These are phyloP conservation scores for Boletus rex-veris DNA, from an alignment of 768 basidiomycete species.

Conservation along the genomic window DNA sequence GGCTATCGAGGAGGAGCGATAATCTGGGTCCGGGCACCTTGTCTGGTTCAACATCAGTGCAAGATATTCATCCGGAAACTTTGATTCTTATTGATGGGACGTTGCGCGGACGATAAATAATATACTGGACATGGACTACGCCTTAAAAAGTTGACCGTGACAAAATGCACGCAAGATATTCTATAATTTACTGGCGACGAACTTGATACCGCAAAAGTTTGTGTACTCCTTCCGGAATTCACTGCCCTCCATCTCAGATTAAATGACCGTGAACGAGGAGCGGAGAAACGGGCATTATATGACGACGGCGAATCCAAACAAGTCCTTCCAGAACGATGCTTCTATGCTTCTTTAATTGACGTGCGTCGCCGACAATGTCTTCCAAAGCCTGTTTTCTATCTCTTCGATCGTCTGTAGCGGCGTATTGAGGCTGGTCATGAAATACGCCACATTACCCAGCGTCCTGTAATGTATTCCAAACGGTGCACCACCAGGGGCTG, in stretches of 20 bases:
- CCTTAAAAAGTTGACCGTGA: too few relatives aligned
- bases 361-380: constrained; percentile 19
- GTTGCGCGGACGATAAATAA: too few relatives aligned
- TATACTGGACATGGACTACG: too few relatives aligned
- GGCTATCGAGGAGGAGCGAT: neutral
- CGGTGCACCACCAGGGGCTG: constrained; percentile 50
- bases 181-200: neutral
- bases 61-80: too few relatives aligned
- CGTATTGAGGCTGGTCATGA: constrained; percentile 87
- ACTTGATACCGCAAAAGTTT: neutral
- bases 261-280: neutral
- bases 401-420: constrained; percentile 47
- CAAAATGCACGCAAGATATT: too few relatives aligned
- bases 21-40: neutral
- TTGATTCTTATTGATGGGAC: too few relatives aligned
- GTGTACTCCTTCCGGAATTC: neutral
- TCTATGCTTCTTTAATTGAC: neutral
- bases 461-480: constrained; percentile 84
- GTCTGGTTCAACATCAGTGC: too few relatives aligned
- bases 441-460: constrained; percentile 88
- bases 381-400: constrained; percentile 62
- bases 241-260: neutral
- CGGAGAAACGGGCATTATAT: neutral
- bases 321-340: neutral
- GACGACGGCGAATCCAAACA: neutral